Evolutionary conservation across 2,329 filamentous ascomycete genomes (phyloP).

Genomic region (Apiospora saccharicola): DNA sequence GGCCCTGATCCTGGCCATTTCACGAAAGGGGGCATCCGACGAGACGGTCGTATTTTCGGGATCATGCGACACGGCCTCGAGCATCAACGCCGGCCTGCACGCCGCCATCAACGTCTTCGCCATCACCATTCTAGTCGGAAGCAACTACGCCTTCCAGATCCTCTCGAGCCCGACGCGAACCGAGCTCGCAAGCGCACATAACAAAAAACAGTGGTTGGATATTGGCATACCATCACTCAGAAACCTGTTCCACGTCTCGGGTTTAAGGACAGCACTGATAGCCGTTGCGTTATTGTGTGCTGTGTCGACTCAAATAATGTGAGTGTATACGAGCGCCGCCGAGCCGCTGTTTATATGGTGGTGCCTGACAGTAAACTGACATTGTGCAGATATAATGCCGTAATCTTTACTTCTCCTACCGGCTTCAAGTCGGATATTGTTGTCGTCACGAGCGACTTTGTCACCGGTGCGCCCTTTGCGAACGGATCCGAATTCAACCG

Average conservation of each 20-base stretch:
- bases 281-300: conserved; percentile 50
- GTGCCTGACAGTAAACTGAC: not conserved
- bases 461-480: conserved; percentile 47
- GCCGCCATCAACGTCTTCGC: conserved; percentile 53
- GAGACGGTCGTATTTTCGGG: conserved; percentile 49
- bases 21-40: conserved; percentile 43
- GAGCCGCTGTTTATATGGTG: not conserved
- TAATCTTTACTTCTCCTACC: conserved; percentile 53
- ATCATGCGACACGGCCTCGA: conserved; percentile 45
- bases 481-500: conserved; percentile 44
- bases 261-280: conserved; percentile 49
- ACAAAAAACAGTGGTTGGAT: conserved; percentile 56
- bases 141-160: conserved; percentile 63
- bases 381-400: conserved; percentile 56
- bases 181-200: conserved; percentile 57
- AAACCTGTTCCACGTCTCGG: conserved; percentile 54
- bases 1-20: conserved; percentile 47
- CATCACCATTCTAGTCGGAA: conserved; percentile 54
- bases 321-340: conserved; percentile 33
- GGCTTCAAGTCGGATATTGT: conserved; percentile 43
- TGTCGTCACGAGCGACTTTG: conserved; percentile 46
- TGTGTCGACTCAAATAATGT: conserved; percentile 59
- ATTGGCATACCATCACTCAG: conserved; percentile 61
- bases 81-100: conserved; percentile 51
- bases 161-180: conserved; percentile 59